Evolutionary conservation across 1,139 yeast species (phyloP).

Genomic region (Saccharomyces uvarum): DNA sequence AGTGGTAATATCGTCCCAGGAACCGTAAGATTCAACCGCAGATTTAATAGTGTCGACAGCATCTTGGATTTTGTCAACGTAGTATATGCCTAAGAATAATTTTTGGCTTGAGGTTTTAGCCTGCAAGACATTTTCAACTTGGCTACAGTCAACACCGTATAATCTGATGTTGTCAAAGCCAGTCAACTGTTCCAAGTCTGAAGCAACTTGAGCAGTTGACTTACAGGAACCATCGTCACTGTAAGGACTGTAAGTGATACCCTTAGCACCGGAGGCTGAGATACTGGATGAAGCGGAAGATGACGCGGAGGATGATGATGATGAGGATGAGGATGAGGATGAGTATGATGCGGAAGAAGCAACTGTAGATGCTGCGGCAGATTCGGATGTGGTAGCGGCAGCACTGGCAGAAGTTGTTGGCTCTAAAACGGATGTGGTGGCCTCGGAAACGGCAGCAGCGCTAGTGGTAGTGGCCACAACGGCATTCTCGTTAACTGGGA

Average conservation of each 20-base stretch:
- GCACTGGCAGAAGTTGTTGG: conserved; percentile 30
- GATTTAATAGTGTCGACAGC: conserved; percentile 47
- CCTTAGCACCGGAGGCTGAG: conserved; percentile 42
- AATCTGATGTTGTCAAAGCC: conserved; percentile 59
- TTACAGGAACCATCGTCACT: conserved; percentile 65
- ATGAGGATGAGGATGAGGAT: conserved; percentile 20
- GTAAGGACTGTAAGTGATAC: conserved; percentile 82
- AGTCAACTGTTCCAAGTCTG: conserved; percentile 50
- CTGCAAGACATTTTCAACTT: conserved; percentile 60
- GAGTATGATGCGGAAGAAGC: conserved; percentile 43
- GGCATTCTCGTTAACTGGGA: conserved; percentile 1
- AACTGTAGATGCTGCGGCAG: conserved; percentile 44
- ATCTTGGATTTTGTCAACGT: conserved; percentile 44
- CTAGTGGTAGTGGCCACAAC: conserved; percentile 7
- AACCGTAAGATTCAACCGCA: conserved; percentile 50
- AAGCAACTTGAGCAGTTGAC: conserved; percentile 46
- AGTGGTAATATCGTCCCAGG: conserved; percentile 66
- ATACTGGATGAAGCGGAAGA: conserved; percentile 34
- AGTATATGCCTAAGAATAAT: conserved; percentile 64
- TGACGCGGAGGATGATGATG: conserved; percentile 39
- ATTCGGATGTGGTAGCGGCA: conserved; percentile 37
- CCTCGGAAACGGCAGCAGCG: conserved; percentile 10
- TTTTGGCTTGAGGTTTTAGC: conserved; percentile 56
- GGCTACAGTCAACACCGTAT: conserved; percentile 78
- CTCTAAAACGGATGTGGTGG: conserved; percentile 12